Percentiles rank a stretch among this genome's conserved stretches.
These are phyloP conservation scores for Leishmania turanica DNA, from an alignment of 208 protist species.

Conservation along the genomic window DNA sequence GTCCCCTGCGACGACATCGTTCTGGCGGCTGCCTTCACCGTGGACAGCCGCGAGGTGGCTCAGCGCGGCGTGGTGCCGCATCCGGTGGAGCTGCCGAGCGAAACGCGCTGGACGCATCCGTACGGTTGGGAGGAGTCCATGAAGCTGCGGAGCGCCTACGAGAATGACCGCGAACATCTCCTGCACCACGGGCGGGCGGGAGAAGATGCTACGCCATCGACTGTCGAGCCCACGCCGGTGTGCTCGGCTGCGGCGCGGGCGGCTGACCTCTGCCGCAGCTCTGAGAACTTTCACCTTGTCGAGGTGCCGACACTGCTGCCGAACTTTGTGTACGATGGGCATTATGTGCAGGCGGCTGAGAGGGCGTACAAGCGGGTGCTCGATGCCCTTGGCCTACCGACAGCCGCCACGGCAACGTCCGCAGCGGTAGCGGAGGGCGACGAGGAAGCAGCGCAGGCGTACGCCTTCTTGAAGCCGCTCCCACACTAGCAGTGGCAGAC, in stretches of 20 bases:
- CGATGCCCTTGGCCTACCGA: constrained; percentile 20
- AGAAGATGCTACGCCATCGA: neutral
- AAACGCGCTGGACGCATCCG: constrained; percentile 61
- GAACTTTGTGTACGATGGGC: constrained; percentile 60
- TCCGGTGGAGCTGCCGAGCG: constrained; percentile 49
- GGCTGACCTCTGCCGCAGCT: constrained; percentile 17
- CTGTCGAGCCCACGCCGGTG: neutral
- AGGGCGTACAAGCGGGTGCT: constrained; percentile 51
- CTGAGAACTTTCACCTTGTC: constrained; percentile 34
- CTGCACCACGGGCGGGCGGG: constrained; percentile 13
- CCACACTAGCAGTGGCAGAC: neutral
- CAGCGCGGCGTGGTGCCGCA: constrained; percentile 8
- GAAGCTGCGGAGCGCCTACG: constrained; percentile 42
- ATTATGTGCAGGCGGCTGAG: constrained; percentile 48
- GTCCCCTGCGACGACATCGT: constrained; percentile 35
- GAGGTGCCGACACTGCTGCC: constrained; percentile 58
- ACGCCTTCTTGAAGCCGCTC: constrained; percentile 24
- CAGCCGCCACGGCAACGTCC: constrained; percentile 3
- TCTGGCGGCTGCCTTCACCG: constrained; percentile 55
- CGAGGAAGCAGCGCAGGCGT: neutral
- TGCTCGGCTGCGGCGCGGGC: constrained; percentile 10
- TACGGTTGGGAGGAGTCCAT: constrained; percentile 61
- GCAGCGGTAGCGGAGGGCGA: constrained; percentile 8
- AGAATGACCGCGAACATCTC: constrained; percentile 39
- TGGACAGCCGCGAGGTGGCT: constrained; percentile 32